These are phyloP conservation scores for Closterium sp. DNA, from an alignment of 139 green algal genomes.

Conservation along the genomic window DNA sequence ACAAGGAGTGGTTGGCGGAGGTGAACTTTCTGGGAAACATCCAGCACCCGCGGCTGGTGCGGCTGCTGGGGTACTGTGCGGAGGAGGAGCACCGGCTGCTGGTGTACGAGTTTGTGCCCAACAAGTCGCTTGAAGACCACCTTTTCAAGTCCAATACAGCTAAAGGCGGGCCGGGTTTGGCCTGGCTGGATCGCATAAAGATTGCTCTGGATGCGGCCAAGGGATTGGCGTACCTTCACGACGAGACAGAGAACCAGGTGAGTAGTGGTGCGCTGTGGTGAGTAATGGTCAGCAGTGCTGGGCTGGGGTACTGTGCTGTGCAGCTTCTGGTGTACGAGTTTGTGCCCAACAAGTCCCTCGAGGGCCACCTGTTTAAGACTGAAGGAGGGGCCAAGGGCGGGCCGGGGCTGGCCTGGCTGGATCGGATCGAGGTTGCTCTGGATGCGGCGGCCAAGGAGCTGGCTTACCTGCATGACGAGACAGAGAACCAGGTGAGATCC, in stretches of 20 bases:
- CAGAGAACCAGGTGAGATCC: conserved; percentile 43
- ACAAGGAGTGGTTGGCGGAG: conserved; percentile 50
- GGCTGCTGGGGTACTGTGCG: conserved; percentile 23
- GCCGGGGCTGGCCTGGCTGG: conserved; percentile 9
- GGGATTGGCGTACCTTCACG: not conserved
- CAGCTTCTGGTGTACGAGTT: conserved; percentile 42
- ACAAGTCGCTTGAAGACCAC: conserved; percentile 8
- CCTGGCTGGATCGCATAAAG: conserved; percentile 10
- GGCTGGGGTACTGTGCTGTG: too few relatives aligned
- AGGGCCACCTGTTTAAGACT: conserved; percentile 16
- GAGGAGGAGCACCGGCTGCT: conserved; percentile 39
- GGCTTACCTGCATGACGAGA: conserved; percentile 31
- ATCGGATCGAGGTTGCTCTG: conserved; percentile 14
- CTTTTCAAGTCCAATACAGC: conserved; percentile 4
- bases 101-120: conserved; percentile 38
- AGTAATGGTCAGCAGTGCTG: too few relatives aligned
- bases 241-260: conserved; percentile 53
- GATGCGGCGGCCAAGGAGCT: not conserved
- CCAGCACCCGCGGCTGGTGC: conserved; percentile 26
- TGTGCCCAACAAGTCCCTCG: conserved; percentile 13
- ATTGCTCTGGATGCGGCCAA: conserved; percentile 8
- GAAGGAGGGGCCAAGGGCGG: not conserved
- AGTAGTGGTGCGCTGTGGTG: too few relatives aligned
- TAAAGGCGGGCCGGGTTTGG: not conserved
- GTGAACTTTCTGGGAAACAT: conserved; percentile 34